Evolutionary conservation across 2,329 filamentous ascomycete genomes (phyloP).

Genomic region (Clonostachys sp.): DNA sequence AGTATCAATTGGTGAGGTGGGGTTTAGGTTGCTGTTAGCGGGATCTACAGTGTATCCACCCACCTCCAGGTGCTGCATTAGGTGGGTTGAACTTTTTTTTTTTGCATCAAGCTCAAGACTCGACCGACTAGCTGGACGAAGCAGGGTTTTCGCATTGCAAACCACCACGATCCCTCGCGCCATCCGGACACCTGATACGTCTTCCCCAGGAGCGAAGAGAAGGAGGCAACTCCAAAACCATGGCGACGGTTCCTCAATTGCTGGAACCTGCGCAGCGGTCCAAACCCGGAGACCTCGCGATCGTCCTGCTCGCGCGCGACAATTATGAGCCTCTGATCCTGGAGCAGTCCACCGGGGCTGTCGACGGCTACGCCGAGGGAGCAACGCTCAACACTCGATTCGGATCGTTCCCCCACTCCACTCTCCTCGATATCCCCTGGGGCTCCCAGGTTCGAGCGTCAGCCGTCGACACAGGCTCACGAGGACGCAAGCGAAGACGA

Average conservation of each 20-base stretch:
- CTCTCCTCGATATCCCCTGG: slow-evolving; percentile 76
- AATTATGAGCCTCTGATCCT: slow-evolving; percentile 74
- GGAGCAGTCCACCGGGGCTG: slow-evolving; percentile 49
- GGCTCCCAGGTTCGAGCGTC: slow-evolving; percentile 89
- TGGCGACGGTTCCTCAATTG: slow-evolving; percentile 65
- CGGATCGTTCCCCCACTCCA: slow-evolving; percentile 82
- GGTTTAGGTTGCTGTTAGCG: not conserved
- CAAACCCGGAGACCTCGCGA: slow-evolving; percentile 63
- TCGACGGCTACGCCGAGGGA: slow-evolving; percentile 71
- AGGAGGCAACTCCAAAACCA: slow-evolving; percentile 18
- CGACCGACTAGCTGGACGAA: too few species aligned
- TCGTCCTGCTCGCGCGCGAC: slow-evolving; percentile 86
- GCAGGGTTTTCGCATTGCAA: too few species aligned
- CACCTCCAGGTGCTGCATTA: slow-evolving; percentile 45
- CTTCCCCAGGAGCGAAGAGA: too few species aligned
- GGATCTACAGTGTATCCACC: not conserved
- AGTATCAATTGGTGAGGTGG: not conserved
- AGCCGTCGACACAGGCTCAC: slow-evolving; percentile 84
- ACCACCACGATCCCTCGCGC: too few species aligned
- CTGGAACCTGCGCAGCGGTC: slow-evolving; percentile 64
- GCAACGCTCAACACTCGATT: slow-evolving; percentile 88
- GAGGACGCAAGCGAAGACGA: slow-evolving; percentile 65
- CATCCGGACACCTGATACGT: too few species aligned
- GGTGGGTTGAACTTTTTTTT: too few species aligned
- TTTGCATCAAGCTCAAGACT: too few species aligned